phyloP scores from a whole-genome alignment of 73 alveolate species.

The Paramecium caudatum region DNA sequence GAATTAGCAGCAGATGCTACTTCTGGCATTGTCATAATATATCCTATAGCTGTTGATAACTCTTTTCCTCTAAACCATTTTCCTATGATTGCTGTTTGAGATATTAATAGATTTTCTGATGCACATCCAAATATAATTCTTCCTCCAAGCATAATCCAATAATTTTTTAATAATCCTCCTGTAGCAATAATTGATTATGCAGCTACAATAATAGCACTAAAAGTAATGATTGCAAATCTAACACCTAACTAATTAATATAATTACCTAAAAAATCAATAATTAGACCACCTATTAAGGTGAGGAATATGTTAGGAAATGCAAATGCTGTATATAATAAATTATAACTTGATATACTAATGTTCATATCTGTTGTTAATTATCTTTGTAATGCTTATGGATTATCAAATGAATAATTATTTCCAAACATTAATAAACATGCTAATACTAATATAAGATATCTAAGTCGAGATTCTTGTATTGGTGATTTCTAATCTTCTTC shows the following conservation, averaged over 20 bases:
- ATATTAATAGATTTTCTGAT: conserved; percentile 33
- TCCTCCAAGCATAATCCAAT: conserved; percentile 21
- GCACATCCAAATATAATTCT: conserved; percentile 48
- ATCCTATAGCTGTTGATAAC: conserved; percentile 63
- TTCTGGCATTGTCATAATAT: conserved; percentile 63
- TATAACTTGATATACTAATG: conserved; percentile 29
- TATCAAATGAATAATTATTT: conserved; percentile 61
- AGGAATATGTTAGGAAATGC: conserved; percentile 57
- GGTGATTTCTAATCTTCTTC: not conserved
- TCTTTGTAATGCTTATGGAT: conserved; percentile 55
- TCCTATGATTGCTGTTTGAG: conserved; percentile 6
- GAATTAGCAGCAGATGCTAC: conserved; percentile 47
- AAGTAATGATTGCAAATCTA: conserved; percentile 7
- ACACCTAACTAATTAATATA: not conserved
- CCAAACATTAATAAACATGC: conserved; percentile 69
- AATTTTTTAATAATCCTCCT: conserved; percentile 41
- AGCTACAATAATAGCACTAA: conserved; percentile 4
- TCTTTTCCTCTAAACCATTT: conserved; percentile 69
- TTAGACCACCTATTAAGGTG: conserved; percentile 31
- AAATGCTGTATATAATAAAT: conserved; percentile 45
- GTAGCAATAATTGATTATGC: conserved; percentile 19
- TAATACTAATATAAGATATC: conserved; percentile 34
- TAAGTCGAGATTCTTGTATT: conserved; percentile 9
- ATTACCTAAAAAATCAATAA: conserved; percentile 40
- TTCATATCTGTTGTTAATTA: not conserved